A percentile compares a stretch with the other conserved stretches of the same genome.
Conservation (phyloP, 768 basidiomycete genomes). For the Trametes cingulata region DNA sequence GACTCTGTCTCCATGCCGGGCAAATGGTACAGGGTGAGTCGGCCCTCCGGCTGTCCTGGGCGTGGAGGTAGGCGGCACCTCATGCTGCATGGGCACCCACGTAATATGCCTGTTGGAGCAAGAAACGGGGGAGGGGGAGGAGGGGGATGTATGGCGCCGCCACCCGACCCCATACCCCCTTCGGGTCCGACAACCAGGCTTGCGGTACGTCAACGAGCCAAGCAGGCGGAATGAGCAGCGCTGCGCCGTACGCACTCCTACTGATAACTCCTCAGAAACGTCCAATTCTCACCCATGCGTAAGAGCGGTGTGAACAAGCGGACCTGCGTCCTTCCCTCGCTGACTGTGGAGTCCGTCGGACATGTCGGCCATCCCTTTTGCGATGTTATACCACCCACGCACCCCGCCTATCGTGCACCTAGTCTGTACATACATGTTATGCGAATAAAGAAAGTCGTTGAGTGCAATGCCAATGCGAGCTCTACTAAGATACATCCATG, state of each 20-base stretch:
- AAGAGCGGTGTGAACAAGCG: not conserved
- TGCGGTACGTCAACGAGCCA: not conserved
- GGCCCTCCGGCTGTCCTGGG: not conserved
- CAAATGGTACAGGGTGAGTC: not conserved
- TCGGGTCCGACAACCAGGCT: conserved; percentile 10
- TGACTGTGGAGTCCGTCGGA: not conserved
- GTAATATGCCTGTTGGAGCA: conserved; percentile 3
- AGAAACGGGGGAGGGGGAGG: not conserved
- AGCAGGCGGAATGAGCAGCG: not conserved
- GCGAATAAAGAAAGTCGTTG: conserved; percentile 15
- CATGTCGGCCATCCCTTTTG: conserved; percentile 2
- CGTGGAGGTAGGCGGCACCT: not conserved
- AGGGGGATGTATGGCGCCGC: not conserved
- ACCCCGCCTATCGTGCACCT: not conserved
- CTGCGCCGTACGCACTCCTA: not conserved
- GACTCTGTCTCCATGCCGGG: not conserved
- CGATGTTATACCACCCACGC: conserved; percentile 2
- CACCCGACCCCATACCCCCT: not conserved
- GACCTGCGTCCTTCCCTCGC: not conserved
- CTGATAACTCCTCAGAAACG: not conserved
- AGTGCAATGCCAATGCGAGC: conserved; percentile 3
- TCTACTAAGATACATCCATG: conserved; percentile 20
- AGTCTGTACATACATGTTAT: conserved; percentile 16
- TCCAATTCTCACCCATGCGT: not conserved
- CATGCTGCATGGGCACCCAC: not conserved